A percentile compares a stretch with the other conserved stretches of the same genome.
Conservation (phyloP, 1,284 basidiomycete genomes). For the Kalmanozyma brasiliensis region DNA sequence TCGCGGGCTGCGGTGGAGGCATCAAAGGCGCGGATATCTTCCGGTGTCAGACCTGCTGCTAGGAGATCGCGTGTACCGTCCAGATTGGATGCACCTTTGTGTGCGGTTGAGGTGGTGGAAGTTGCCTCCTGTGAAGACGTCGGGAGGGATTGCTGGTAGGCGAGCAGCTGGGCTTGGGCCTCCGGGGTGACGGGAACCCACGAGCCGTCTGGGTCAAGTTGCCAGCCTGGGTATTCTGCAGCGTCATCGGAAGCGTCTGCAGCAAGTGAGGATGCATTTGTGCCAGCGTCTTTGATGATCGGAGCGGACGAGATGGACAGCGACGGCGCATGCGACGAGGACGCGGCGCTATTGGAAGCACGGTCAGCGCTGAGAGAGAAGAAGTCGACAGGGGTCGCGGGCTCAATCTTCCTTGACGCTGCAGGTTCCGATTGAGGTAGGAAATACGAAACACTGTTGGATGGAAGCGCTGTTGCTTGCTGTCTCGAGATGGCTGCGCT, state of each 20-base stretch:
- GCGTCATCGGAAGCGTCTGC: not conserved
- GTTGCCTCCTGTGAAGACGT: not conserved
- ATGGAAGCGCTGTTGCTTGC: not conserved
- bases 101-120: conserved; percentile 1
- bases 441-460: not conserved
- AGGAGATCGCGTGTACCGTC: conserved; percentile 40
- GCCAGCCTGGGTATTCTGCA: conserved; percentile 59
- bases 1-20: conserved; percentile 50
- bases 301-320: conserved; percentile 54
- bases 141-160: conserved; percentile 30
- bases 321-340: not conserved
- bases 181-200: conserved; percentile 66
- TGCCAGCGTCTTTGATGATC: conserved; percentile 19
- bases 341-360: conserved; percentile 1
- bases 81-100: conserved; percentile 20
- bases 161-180: conserved; percentile 56
- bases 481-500: not conserved
- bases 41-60: conserved; percentile 15
- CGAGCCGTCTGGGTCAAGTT: conserved; percentile 62
- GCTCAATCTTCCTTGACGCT: conserved; percentile 11
- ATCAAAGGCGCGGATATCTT: conserved; percentile 38
- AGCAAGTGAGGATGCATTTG: not conserved
- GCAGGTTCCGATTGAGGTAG: not conserved
- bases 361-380: conserved; percentile 30
- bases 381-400: conserved; percentile 32